Conservation (phyloP, 805 yeast genomes). For the Myxozyma vanderwaltii region DNA sequence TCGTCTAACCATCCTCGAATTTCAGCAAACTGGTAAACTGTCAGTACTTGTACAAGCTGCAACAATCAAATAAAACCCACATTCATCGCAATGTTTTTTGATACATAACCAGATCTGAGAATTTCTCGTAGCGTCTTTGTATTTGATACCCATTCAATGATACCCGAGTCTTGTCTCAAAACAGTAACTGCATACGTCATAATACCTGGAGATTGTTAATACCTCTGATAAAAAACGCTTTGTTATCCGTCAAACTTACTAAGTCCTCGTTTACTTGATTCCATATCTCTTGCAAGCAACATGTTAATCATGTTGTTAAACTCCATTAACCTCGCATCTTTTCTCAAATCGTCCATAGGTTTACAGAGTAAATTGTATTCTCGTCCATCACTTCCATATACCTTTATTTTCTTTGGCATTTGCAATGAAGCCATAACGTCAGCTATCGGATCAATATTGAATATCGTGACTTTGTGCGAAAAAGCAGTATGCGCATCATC, state of each 20-base stretch:
- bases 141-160: conserved; percentile 85
- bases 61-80: no score
- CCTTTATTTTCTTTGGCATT: conserved; percentile 74
- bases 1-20: background rate
- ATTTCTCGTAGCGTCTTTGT: conserved; percentile 72
- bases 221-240: no score
- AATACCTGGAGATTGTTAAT: conserved; percentile 46
- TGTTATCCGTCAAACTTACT: no score
- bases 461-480: conserved; percentile 38
- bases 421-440: conserved; percentile 79
- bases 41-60: no score
- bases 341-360: conserved; percentile 85
- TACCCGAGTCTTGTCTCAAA: conserved; percentile 79
- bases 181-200: conserved; percentile 88
- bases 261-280: conserved; percentile 70
- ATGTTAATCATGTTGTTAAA: conserved; percentile 85
- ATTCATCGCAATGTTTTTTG: conserved; percentile 43
- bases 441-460: conserved; percentile 52
- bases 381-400: conserved; percentile 78
- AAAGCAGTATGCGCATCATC: conserved; percentile 49
- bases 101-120: conserved; percentile 49
- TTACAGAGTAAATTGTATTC: conserved; percentile 77
- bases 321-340: conserved; percentile 93
- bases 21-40: background rate
- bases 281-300: conserved; percentile 63